phyloP scores from a whole-genome alignment of 257 asterid species.

The Solanum clarkiae region DNA sequence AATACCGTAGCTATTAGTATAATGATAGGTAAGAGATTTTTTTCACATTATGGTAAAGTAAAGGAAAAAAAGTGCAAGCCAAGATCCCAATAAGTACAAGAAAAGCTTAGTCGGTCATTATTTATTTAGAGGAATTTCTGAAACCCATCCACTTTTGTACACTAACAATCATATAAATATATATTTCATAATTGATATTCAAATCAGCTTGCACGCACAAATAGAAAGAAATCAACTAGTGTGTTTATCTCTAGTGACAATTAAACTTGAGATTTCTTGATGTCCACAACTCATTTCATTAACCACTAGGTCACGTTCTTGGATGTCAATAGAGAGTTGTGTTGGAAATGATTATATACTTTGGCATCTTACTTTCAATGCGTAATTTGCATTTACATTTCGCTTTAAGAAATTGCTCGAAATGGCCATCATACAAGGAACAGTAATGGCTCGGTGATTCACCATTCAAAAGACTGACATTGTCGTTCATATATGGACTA shows the following conservation, averaged over 20 bases:
- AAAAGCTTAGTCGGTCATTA: neutral
- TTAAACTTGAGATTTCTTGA: neutral
- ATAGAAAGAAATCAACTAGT: neutral
- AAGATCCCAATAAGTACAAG: neutral
- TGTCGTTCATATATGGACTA: neutral
- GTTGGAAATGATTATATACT: neutral
- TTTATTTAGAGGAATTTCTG: no score
- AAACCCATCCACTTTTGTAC: neutral
- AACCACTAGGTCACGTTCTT: neutral
- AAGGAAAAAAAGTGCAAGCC: no score
- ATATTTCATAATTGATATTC: neutral
- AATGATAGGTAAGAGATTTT: no score
- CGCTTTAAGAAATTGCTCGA: neutral
- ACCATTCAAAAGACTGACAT: neutral
- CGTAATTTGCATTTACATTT: neutral
- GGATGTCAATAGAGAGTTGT: neutral
- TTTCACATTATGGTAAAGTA: no score
- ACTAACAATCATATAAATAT: neutral
- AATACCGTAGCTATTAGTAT: no score
- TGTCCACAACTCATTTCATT: no score
- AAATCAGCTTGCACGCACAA: fast-evolving
- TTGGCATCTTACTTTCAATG: neutral
- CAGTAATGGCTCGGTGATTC: neutral
- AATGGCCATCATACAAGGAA: neutral
- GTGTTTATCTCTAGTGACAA: neutral